These are phyloP conservation scores for Boletus reticulatus DNA, from an alignment of 768 basidiomycete species.

Conservation along the genomic window DNA sequence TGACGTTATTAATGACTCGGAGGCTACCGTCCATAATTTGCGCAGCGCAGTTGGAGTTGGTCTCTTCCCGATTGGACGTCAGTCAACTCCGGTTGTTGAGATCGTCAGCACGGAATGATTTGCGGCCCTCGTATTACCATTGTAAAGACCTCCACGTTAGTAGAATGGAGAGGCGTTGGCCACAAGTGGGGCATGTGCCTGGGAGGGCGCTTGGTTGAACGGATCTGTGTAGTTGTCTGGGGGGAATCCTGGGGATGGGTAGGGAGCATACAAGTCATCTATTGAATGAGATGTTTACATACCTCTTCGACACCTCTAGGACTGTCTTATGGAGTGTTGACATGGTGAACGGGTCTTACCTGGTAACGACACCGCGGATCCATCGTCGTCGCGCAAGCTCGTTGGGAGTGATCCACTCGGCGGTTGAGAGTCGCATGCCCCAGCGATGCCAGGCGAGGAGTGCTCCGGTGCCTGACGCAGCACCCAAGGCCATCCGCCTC, in stretches of 20 bases:
- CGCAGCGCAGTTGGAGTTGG: constrained; percentile 70
- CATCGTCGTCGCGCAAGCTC: constrained; percentile 57
- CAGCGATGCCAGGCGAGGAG: constrained; percentile 45
- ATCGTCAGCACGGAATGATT: constrained; percentile 72
- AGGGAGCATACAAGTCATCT: constrained; percentile 77
- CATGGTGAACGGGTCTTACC: constrained; percentile 40
- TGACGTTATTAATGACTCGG: constrained; percentile 74
- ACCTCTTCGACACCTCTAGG: constrained; percentile 65
- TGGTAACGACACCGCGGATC: constrained; percentile 81
- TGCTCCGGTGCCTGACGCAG: constrained; percentile 7
- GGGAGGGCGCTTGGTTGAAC: constrained; percentile 52
- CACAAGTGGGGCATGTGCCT: constrained; percentile 72
- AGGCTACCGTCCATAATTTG: constrained; percentile 21
- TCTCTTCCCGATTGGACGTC: constrained; percentile 76
- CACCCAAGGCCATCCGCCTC: constrained; percentile 41
- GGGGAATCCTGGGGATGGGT: constrained; percentile 48
- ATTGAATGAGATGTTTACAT: constrained; percentile 57
- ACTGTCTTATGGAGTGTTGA: constrained; percentile 30
- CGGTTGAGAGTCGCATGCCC: constrained; percentile 58
- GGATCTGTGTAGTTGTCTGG: constrained; percentile 51
- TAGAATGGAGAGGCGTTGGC: constrained; percentile 87
- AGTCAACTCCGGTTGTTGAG: constrained; percentile 77
- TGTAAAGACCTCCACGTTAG: constrained; percentile 61
- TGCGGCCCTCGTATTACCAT: constrained; percentile 72
- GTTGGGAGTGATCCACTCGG: constrained; percentile 69